These are phyloP conservation scores for Biscogniauxia mediterranea DNA, from an alignment of 2,329 filamentous ascomycete genomes.

Conservation along the genomic window DNA sequence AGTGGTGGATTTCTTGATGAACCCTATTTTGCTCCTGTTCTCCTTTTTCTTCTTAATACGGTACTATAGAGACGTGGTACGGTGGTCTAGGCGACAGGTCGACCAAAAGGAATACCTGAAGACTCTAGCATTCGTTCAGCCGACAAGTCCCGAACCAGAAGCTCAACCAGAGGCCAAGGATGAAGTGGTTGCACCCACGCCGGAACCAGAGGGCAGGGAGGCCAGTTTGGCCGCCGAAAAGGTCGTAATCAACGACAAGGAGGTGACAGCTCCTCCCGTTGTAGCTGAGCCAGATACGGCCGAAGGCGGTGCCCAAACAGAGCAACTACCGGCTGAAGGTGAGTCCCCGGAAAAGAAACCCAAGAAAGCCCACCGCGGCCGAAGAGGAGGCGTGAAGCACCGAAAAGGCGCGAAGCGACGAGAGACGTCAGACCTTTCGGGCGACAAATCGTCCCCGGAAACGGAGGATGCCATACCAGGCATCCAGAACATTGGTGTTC, in stretches of 20 bases:
- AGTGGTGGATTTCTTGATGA: constrained; percentile 50
- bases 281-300: constrained; percentile 18
- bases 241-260: constrained; percentile 11
- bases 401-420: constrained; percentile 57
- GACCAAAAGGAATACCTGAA: constrained; percentile 29
- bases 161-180: neutral
- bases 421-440: constrained; percentile 49
- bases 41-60: constrained; percentile 42
- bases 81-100: constrained; percentile 31
- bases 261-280: constrained; percentile 13
- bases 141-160: constrained; percentile 11
- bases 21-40: constrained; percentile 28
- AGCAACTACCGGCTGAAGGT: constrained; percentile 28
- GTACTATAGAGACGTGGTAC: constrained; percentile 44
- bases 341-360: constrained; percentile 53
- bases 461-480: constrained; percentile 55
- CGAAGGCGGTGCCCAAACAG: constrained; percentile 12
- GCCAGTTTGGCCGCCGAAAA: neutral
- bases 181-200: neutral
- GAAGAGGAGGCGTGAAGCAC: constrained; percentile 69
- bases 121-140: constrained; percentile 22
- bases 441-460: constrained; percentile 41
- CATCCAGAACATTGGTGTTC: constrained; percentile 56
- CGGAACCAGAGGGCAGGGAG: constrained; percentile 9
- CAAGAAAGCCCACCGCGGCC: constrained; percentile 68